Base-by-base conservation (phyloP, 2,329 filamentous ascomycete genomes). In the Ophiostoma sp. region DNA sequence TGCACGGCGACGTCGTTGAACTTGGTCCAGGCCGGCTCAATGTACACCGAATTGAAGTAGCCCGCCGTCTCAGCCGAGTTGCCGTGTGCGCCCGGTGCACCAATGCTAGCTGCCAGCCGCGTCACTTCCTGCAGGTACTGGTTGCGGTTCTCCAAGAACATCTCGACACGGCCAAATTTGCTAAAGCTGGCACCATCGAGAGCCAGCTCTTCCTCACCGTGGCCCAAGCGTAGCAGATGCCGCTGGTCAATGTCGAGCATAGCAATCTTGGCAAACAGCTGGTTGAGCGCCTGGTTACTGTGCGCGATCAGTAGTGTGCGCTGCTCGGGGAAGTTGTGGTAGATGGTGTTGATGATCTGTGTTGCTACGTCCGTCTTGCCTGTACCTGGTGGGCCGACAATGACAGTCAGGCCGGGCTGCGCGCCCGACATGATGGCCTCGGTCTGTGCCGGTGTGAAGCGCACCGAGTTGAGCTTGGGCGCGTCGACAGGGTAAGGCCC, bases 341-440 rank as follows among this genome's bases (percentile, higher is more conserved):
- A 99, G 78, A 99, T 92, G 81, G 98, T 98, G 84, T 93, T 98
- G 83, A 99, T 99, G 80, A 98, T 97, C 82, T 99, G 96, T 4
- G 95, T 98, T 66, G 94, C 95, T 71, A 99, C 96, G 82, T 99
- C 96, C n/a, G 96, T 99, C 85, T 99, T 99, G 75, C 97, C 96
- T 7, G 96, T 99, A 72, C 96, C 96, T 8, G 96, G 96, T 71
- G 96, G 96, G 0, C 96, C 96, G 75, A 99, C 93, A 77, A 99
- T 92, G 66, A 99, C 89, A 0, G 95, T 98, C 70, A 99, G 86
- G 25, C 97, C 96, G 48, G 96, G 95, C 78, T 99, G 97, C 7
- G 93, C 95, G 25, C 96, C 96, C 55, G 95, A 98, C 74, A 93
- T 90, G 78, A 99, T 96, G 33, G 96, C 96, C 80, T 98, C 93